Percentiles rank a stretch among this genome's conserved stretches.
Conservation (phyloP, 148 eudicot species). For the Vaccinium vitisidaea region DNA sequence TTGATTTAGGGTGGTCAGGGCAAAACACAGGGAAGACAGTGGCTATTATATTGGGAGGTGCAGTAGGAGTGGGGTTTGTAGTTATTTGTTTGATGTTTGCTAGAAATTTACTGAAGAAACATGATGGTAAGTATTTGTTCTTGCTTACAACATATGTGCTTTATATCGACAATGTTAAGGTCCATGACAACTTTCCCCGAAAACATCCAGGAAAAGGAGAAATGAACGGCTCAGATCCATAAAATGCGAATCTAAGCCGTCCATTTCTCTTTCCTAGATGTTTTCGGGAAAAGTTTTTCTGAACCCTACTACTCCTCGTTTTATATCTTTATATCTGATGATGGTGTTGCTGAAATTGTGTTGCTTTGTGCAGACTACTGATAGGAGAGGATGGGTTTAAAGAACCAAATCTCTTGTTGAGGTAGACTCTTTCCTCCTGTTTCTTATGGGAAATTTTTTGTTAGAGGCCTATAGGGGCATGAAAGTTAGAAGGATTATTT, state of each 20-base stretch:
- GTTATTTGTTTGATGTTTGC: constrained; percentile 73
- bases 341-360: constrained; percentile 17
- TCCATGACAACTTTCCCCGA: too few species aligned
- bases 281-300: too few species aligned
- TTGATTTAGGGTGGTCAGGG: constrained; percentile 49
- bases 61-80: constrained; percentile 82
- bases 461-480: not conserved
- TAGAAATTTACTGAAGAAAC: constrained; percentile 70
- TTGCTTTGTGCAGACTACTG: constrained; percentile 61
- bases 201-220: too few species aligned
- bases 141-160: not conserved
- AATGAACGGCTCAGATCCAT: too few species aligned
- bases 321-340: not conserved
- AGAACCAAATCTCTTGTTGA: constrained; percentile 29
- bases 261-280: too few species aligned
- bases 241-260: too few species aligned
- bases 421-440: constrained; percentile 34
- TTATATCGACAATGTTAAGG: too few species aligned
- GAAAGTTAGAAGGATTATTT: constrained; percentile 3
- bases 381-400: constrained; percentile 32
- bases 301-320: not conserved
- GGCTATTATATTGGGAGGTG: constrained; percentile 95
- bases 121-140: constrained; percentile 60
- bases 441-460: constrained; percentile 17
- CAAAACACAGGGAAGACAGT: constrained; percentile 81